Percentiles rank a stretch among this genome's conserved stretches.
Evolutionary conservation across 1,284 basidiomycete genomes (phyloP).

Genomic region (Ganoderma resinaceum): DNA sequence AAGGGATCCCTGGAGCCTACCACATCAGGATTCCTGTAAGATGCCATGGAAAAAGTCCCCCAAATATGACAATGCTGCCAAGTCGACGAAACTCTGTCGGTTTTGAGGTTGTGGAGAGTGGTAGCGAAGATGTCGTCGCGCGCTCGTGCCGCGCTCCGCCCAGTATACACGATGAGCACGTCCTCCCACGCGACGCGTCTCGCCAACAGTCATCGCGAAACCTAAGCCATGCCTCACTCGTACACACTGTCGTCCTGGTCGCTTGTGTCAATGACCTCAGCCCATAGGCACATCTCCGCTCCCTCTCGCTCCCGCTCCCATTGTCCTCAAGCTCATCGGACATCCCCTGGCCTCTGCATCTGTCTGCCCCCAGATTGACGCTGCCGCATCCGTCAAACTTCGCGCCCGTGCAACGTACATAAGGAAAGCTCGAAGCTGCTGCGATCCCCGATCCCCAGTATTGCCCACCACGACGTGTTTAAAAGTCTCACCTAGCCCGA

Average conservation of each 20-base stretch:
- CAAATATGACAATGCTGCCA: not conserved
- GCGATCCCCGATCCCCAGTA: not conserved
- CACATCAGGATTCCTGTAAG: constrained; percentile 25
- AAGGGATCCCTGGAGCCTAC: constrained; percentile 55
- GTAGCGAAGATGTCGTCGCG: not conserved
- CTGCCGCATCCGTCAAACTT: not conserved
- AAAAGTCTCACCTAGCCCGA: not conserved
- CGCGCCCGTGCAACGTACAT: not conserved
- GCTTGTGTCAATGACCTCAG: not conserved
- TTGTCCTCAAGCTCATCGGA: not conserved
- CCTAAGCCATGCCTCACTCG: not conserved
- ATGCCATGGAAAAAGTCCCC: constrained; percentile 19
- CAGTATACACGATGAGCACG: not conserved
- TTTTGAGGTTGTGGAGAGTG: not conserved
- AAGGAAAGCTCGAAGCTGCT: not conserved
- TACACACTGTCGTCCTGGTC: not conserved
- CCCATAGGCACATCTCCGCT: too few relatives aligned
- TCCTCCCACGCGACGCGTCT: not conserved
- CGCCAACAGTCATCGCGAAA: not conserved
- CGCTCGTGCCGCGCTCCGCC: not conserved
- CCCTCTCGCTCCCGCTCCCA: too few relatives aligned
- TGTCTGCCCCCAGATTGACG: constrained; percentile 10
- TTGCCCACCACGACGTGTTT: not conserved
- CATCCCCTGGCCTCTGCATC: too few relatives aligned
- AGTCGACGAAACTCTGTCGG: not conserved